Base-by-base conservation (phyloP, 2,329 filamentous ascomycete species). In the Hypoxylon sp. region DNA sequence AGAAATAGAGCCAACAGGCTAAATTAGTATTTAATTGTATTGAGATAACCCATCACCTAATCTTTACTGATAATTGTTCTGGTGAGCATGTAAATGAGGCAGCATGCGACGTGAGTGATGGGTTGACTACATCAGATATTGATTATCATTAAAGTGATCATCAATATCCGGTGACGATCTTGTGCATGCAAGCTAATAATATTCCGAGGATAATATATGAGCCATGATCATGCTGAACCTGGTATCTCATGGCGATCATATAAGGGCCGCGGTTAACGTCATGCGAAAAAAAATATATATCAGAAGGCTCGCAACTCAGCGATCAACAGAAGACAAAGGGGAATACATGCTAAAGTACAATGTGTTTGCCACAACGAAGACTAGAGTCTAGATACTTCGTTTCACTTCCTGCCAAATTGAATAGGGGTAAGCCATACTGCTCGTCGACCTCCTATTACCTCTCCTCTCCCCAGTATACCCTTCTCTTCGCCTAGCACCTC, bases 321-420 rank as follows among this genome's bases (percentile, higher is more conserved):
- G 33, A 33, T 44, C 51, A 59, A 65, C 37, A 58, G 65, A 62
- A 48, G 63, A 72, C 68, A 71, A 72, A 70, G 52, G 67, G 60
- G 68, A 70, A 72, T 72, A 69, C 67, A 72, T 72, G 70, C 68
- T 72, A 73, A 56, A 72, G 60, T 72, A 72, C 66, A 68, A 63
- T 29, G 59, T 55, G 53, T 55, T 48, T 68, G 42, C 63, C 59
- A 46, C 50, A 56, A 68, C 65, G 63, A 68, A 72, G 65, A 46
- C 37, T 14, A 63, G 39, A 22, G 10, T 57, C 67, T 59, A 44
- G 48, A 67, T 54, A 59, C 64, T 63, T 61, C 66, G 66, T 61
- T 48, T 58, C 60, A 65, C 51, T 55, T 55, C 57, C 51, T 19
- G 8, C 65, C 48, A 42, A 31, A 35, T 9, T 51, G 24, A 47